Evolutionary conservation across 148 eudicot species (phyloP).

Genomic region (Amaranthus cruentus): DNA sequence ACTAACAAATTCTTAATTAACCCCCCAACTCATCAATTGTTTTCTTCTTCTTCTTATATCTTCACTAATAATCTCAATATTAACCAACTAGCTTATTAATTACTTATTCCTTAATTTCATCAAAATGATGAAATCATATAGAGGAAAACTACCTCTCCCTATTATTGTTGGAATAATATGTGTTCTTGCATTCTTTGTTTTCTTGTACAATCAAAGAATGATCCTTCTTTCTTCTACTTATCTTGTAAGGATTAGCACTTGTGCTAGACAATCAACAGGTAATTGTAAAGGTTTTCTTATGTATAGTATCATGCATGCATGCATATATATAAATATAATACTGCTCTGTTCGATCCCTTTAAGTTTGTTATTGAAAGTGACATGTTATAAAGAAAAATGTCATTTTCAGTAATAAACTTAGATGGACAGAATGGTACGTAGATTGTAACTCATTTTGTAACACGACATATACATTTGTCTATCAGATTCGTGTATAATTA

Average conservation of each 20-base stretch:
- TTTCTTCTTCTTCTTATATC: neutral
- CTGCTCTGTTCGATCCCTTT: too few relatives aligned
- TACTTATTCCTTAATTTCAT: neutral
- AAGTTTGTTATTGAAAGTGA: too few relatives aligned
- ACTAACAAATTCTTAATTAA: neutral
- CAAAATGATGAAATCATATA: conserved; percentile 30
- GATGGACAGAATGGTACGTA: too few relatives aligned
- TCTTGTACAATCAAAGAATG: conserved; percentile 61
- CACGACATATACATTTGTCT: too few relatives aligned
- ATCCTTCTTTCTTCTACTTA: conserved; percentile 38
- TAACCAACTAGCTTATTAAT: neutral
- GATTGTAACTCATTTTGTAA: too few relatives aligned
- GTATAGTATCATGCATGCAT: neutral
- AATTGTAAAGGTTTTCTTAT: neutral
- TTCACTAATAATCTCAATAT: neutral
- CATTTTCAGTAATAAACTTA: too few relatives aligned
- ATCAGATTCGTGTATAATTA: too few relatives aligned
- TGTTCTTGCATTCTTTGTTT: conserved; percentile 43
- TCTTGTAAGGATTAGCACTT: conserved; percentile 37
- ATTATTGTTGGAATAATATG: conserved; percentile 39
- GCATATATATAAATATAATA: neutral
- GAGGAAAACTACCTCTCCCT: conserved; percentile 42
- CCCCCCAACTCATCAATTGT: neutral
- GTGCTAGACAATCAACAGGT: conserved; percentile 35
- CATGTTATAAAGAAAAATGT: too few relatives aligned